phyloP scores from a whole-genome alignment of 257 asterid species.

The Ocimum tenuiflorum region DNA sequence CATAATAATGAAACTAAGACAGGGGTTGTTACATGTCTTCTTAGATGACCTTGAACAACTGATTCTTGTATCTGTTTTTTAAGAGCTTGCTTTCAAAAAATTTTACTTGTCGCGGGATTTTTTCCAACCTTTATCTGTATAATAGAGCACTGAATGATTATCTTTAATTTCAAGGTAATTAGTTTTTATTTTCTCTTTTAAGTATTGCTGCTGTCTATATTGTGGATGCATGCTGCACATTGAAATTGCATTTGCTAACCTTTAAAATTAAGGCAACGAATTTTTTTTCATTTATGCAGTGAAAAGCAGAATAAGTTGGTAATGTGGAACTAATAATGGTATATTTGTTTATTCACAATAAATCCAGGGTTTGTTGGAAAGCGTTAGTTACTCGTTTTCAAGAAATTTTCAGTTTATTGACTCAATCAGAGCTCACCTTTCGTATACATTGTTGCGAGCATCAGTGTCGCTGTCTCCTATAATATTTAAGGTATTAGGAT shows the following conservation, averaged over 20 bases:
- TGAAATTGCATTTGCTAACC: conserved; percentile 1
- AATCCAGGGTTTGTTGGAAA: conserved; percentile 82
- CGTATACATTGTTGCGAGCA: conserved; percentile 83
- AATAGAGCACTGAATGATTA: background rate
- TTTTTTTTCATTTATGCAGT: conserved; percentile 12
- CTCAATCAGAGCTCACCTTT: conserved; percentile 88
- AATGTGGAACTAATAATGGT: conserved; percentile 10
- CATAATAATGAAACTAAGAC: no score
- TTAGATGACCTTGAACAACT: background rate
- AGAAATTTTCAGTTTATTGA: conserved; percentile 76
- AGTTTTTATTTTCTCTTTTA: conserved; percentile 8
- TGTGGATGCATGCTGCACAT: conserved; percentile 12
- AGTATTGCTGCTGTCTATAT: background rate
- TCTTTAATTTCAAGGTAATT: conserved; percentile 2
- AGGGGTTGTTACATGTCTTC: no score
- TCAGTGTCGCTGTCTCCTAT: conserved; percentile 65
- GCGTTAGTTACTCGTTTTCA: conserved; percentile 66
- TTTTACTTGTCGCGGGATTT: background rate
- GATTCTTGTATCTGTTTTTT: background rate
- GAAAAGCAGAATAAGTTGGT: conserved; percentile 2
- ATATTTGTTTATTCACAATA: background rate
- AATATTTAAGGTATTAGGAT: conserved; percentile 72
- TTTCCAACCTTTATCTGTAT: no score
- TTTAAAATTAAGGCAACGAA: conserved; percentile 4
- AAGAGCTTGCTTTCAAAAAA: background rate